Evolutionary conservation across 2,329 filamentous ascomycete species (phyloP).

Genomic region (Ophiocordyceps unilateralis): DNA sequence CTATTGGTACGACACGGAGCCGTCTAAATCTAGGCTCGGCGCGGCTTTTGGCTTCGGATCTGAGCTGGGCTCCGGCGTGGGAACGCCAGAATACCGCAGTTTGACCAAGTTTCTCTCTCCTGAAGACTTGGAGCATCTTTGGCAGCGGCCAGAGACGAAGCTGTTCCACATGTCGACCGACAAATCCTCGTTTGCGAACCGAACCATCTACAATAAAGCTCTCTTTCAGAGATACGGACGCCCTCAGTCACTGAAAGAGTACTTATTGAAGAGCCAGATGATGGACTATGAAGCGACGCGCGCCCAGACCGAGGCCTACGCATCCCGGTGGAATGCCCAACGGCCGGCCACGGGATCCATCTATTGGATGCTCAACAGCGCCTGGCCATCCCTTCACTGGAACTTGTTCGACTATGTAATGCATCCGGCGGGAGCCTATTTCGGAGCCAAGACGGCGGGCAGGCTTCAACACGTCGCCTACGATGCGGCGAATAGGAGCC

Average conservation of each 20-base stretch:
- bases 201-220: slow-evolving; percentile 39
- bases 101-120: slow-evolving; percentile 34
- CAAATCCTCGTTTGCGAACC: slow-evolving; percentile 35
- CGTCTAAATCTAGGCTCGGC: slow-evolving; percentile 28
- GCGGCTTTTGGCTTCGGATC: slow-evolving; percentile 47
- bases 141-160: slow-evolving; percentile 32
- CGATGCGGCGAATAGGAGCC: slow-evolving; percentile 26
- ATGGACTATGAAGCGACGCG: slow-evolving; percentile 48
- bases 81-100: slow-evolving; percentile 39
- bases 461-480: slow-evolving; percentile 36
- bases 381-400: slow-evolving; percentile 50
- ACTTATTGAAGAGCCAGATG: slow-evolving; percentile 41
- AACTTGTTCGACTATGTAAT: slow-evolving; percentile 47
- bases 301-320: slow-evolving; percentile 39
- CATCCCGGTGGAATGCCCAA: slow-evolving; percentile 27
- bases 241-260: slow-evolving; percentile 35
- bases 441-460: slow-evolving; percentile 34
- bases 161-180: slow-evolving; percentile 44
- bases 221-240: slow-evolving; percentile 32
- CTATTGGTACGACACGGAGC: slow-evolving; percentile 40
- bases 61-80: slow-evolving; percentile 43
- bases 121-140: slow-evolving; percentile 34
- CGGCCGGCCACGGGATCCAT: slow-evolving; percentile 41
- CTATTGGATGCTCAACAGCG: slow-evolving; percentile 52
- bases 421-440: slow-evolving; percentile 39